phyloP scores from a whole-genome alignment of 2,329 filamentous ascomycete genomes.

The Aspergillus sp. region DNA sequence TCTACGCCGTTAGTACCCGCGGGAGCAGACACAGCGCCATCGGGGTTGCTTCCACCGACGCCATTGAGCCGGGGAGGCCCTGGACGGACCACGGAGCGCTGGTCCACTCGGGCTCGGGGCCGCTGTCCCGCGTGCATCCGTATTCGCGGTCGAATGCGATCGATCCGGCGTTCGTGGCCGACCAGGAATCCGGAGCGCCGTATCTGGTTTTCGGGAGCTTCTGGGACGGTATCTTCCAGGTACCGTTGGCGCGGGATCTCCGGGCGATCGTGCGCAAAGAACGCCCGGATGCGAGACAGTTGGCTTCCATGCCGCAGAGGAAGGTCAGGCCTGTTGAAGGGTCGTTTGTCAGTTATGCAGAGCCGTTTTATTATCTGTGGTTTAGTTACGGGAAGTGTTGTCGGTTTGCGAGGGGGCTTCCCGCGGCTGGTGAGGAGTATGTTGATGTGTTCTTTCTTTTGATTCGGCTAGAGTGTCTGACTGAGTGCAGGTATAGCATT shows the following conservation, averaged over 20 bases:
- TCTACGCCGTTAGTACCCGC: conserved; percentile 22
- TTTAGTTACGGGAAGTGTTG: conserved; percentile 33
- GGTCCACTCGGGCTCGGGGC: conserved; percentile 21
- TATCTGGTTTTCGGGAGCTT: conserved; percentile 29
- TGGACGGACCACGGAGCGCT: conserved; percentile 30
- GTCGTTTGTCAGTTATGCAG: conserved; percentile 25
- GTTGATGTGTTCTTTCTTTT: conserved; percentile 2
- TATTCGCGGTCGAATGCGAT: conserved; percentile 30
- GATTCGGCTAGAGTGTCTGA: neutral
- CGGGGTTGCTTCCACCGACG: conserved; percentile 23
- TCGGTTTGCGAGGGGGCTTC: conserved; percentile 18
- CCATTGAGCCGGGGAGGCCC: conserved; percentile 10
- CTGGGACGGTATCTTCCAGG: conserved; percentile 28
- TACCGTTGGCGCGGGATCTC: conserved; percentile 23
- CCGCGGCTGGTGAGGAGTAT: conserved; percentile 22
- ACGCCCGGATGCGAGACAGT: conserved; percentile 17
- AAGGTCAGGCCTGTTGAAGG: conserved; percentile 23
- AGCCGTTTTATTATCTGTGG: conserved; percentile 31
- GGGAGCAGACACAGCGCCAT: conserved; percentile 27
- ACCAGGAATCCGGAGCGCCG: conserved; percentile 14
- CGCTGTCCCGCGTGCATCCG: conserved; percentile 16
- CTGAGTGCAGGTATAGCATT: conserved; percentile 21
- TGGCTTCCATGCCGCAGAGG: conserved; percentile 14
- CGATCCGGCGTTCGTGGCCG: conserved; percentile 23
- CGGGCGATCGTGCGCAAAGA: conserved; percentile 16